Evolutionary conservation across 768 basidiomycete species (phyloP).

Genomic region (Phallus indusiatus): DNA sequence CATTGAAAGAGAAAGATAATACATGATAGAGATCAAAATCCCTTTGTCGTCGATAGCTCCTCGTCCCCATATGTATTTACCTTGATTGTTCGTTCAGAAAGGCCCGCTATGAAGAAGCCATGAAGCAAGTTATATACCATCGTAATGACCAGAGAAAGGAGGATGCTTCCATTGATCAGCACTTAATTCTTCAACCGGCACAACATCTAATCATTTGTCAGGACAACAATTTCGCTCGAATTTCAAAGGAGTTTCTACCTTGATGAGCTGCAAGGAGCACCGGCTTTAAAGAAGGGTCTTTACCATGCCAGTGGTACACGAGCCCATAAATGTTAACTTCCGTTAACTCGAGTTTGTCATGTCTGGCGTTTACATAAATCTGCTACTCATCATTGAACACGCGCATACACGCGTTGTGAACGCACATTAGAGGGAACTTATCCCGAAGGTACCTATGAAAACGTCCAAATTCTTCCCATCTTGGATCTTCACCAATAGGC

Average conservation of each 20-base stretch:
- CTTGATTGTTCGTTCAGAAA: constrained; percentile 18
- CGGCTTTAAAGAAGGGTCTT: constrained; percentile 51
- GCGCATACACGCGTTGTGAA: background rate
- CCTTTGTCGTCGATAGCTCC: constrained; percentile 71
- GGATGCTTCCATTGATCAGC: constrained; percentile 49
- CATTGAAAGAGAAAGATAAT: constrained; percentile 10
- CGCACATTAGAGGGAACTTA: constrained; percentile 56
- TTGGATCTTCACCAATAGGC: constrained; percentile 37
- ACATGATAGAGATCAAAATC: constrained; percentile 62
- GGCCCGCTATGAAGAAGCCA: background rate
- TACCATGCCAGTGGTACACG: constrained; percentile 65
- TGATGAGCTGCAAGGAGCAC: constrained; percentile 58
- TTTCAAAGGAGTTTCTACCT: constrained; percentile 23
- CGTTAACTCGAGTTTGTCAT: constrained; percentile 47
- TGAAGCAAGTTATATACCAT: constrained; percentile 37
- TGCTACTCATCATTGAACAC: background rate
- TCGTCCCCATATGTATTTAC: constrained; percentile 63
- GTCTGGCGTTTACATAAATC: constrained; percentile 31
- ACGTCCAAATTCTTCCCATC: constrained; percentile 43
- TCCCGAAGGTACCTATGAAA: constrained; percentile 48
- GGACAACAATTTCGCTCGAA: background rate
- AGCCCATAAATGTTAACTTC: constrained; percentile 72
- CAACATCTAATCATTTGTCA: constrained; percentile 39
- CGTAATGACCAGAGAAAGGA: constrained; percentile 54
- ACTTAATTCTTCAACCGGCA: constrained; percentile 52